Evolutionary conservation across 2,329 filamentous ascomycete genomes (phyloP).

Genomic region (Pleoardoris graminearum): DNA sequence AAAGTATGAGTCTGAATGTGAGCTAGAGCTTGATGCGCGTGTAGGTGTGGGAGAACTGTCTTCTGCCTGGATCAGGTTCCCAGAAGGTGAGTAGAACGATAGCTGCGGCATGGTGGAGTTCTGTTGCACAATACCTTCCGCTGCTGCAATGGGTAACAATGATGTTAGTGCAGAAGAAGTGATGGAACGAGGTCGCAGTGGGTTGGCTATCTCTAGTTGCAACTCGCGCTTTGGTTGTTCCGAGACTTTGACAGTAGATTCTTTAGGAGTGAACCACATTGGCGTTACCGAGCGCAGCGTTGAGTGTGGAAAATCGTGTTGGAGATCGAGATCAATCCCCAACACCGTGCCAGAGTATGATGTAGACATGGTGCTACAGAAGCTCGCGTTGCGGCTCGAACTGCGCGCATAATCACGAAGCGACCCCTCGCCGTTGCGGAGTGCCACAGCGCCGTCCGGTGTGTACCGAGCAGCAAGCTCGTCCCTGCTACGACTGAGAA

Average conservation of each 20-base stretch:
- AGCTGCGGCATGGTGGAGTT: slow-evolving; percentile 33
- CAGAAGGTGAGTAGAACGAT: slow-evolving; percentile 42
- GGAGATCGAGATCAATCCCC: slow-evolving; percentile 41
- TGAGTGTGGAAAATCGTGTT: slow-evolving; percentile 21
- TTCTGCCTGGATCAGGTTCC: slow-evolving; percentile 38
- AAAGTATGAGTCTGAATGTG: slow-evolving; percentile 9
- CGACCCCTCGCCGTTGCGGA: slow-evolving; percentile 23
- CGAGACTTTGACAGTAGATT: neutral
- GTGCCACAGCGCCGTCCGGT: slow-evolving; percentile 27
- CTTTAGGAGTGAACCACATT: slow-evolving; percentile 27
- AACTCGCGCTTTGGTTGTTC: neutral
- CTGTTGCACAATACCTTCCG: slow-evolving; percentile 39
- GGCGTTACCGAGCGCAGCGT: slow-evolving; percentile 23
- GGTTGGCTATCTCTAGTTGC: slow-evolving; percentile 2
- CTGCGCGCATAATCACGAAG: slow-evolving; percentile 19
- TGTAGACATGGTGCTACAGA: slow-evolving; percentile 40
- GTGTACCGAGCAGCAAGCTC: slow-evolving; percentile 26
- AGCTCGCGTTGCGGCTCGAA: slow-evolving; percentile 34
- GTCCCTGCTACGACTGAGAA: slow-evolving; percentile 22
- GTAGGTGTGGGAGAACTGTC: slow-evolving; percentile 13
- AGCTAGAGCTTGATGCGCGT: slow-evolving; percentile 10
- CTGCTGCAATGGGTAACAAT: slow-evolving; percentile 44
- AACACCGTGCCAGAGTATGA: slow-evolving; percentile 41
- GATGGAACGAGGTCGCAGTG: slow-evolving; percentile 22
- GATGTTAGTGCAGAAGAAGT: slow-evolving; percentile 42